Percentiles rank a stretch among this genome's conserved stretches.
Evolutionary conservation across 1,284 basidiomycete species (phyloP).

Genomic region (Leccinum brunneo-olivaceum): DNA sequence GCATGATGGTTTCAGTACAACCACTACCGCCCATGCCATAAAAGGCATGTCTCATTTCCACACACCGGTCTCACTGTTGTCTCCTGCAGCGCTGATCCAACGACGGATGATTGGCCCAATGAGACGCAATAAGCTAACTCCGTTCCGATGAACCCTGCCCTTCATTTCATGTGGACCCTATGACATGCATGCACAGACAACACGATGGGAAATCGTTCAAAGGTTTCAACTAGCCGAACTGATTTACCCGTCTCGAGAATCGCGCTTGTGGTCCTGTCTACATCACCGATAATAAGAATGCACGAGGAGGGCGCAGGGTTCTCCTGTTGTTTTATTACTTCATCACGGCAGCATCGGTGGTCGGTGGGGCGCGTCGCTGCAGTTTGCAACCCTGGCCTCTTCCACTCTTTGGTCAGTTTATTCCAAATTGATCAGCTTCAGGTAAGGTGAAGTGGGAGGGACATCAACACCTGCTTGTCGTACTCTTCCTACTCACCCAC

Average conservation of each 20-base stretch:
- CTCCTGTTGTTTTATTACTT: constrained; percentile 2
- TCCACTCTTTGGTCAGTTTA: neutral
- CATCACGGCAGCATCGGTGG: constrained; percentile 8
- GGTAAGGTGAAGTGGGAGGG: too few relatives aligned
- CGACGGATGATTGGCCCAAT: neutral
- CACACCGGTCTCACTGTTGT: neutral
- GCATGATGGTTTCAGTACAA: too few relatives aligned
- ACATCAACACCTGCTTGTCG: neutral
- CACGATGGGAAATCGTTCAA: neutral
- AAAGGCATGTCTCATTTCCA: too few relatives aligned
- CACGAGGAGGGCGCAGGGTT: constrained; percentile 15
- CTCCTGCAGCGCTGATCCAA: neutral
- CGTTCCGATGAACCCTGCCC: constrained; percentile 1
- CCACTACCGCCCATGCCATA: too few relatives aligned
- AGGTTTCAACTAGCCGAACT: neutral
- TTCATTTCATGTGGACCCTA: constrained; percentile 18
- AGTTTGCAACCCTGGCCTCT: neutral
- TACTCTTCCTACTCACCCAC: too few relatives aligned
- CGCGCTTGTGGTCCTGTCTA: too few relatives aligned
- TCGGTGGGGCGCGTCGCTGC: neutral
- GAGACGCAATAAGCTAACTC: neutral
- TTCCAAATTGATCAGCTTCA: neutral
- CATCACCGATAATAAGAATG: constrained; percentile 3
- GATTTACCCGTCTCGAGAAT: constrained; percentile 2
- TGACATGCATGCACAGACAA: constrained; percentile 4